phyloP scores from a whole-genome alignment of 495 filamentous ascomycete species.

The Thermochaetoides thermophila region DNA sequence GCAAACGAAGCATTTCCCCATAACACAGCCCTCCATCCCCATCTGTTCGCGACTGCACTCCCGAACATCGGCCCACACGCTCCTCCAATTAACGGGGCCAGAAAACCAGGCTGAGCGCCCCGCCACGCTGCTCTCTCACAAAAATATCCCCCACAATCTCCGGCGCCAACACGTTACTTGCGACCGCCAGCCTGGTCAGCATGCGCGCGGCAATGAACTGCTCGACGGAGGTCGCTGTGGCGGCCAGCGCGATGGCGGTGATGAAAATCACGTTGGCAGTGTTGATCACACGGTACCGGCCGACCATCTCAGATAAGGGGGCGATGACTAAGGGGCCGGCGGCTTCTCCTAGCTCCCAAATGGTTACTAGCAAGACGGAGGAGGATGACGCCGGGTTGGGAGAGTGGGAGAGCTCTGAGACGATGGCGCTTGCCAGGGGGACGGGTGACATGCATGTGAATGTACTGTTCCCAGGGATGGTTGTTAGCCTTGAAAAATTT shows the following conservation, averaged over 20 bases:
- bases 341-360: constrained; percentile 43
- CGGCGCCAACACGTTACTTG: constrained; percentile 40
- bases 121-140: constrained; percentile 32
- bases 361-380: constrained; percentile 40
- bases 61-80: constrained; percentile 47
- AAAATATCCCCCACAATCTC: constrained; percentile 47
- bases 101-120: constrained; percentile 34
- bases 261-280: constrained; percentile 38
- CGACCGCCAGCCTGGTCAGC: constrained; percentile 37
- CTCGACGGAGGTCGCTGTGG: constrained; percentile 22
- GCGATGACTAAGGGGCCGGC: constrained; percentile 45
- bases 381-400: constrained; percentile 26
- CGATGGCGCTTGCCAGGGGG: constrained; percentile 35
- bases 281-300: constrained; percentile 40
- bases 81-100: constrained; percentile 33
- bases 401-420: constrained; percentile 27
- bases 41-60: constrained; percentile 41
- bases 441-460: constrained; percentile 43
- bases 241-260: constrained; percentile 27
- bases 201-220: constrained; percentile 34
- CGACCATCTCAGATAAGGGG: constrained; percentile 41
- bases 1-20: constrained; percentile 11
- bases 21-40: constrained; percentile 43
- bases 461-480: constrained; percentile 21
- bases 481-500: not conserved